Percentiles rank a stretch among this genome's conserved stretches.
Evolutionary conservation across 2,329 filamentous ascomycete genomes (phyloP).

Genomic region (Fusarium subtropicale): DNA sequence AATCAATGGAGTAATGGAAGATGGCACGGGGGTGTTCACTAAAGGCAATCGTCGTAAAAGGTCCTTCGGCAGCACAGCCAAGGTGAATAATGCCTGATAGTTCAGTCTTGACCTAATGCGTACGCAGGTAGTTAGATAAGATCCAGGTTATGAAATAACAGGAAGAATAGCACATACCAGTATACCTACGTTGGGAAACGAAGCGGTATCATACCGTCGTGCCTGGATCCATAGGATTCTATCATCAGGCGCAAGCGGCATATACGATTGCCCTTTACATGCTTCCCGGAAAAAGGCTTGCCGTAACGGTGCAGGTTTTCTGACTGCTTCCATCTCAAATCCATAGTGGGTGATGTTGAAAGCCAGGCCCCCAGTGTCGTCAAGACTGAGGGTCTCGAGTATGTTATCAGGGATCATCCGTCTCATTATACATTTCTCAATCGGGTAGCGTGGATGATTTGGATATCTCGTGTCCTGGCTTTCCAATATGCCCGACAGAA

Average conservation of each 20-base stretch:
- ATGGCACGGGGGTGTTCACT: neutral
- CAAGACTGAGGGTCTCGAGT: neutral
- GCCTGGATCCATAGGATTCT: neutral
- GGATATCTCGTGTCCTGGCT: no score
- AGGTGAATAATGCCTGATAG: constrained; percentile 3
- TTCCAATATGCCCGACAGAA: neutral
- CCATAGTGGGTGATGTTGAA: fast-evolving
- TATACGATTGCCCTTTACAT: neutral
- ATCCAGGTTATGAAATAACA: no score
- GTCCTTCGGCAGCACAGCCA: neutral
- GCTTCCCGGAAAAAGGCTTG: neutral
- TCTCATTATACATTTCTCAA: no score
- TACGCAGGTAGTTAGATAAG: neutral
- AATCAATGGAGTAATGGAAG: neutral
- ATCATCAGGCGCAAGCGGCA: neutral
- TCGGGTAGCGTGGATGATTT: no score
- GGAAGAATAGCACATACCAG: neutral
- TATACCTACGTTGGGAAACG: neutral
- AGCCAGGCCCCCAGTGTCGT: neutral
- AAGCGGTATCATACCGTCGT: neutral
- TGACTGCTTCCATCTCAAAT: neutral
- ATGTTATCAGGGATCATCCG: no score
- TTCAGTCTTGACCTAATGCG: neutral
- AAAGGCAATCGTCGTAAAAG: neutral
- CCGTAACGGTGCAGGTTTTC: neutral